Evolutionary conservation across 192 early-diverging fungal species (phyloP), one percentile per base, ranked within the genome.

Genomic region (Podochytrium sp.): DNA sequence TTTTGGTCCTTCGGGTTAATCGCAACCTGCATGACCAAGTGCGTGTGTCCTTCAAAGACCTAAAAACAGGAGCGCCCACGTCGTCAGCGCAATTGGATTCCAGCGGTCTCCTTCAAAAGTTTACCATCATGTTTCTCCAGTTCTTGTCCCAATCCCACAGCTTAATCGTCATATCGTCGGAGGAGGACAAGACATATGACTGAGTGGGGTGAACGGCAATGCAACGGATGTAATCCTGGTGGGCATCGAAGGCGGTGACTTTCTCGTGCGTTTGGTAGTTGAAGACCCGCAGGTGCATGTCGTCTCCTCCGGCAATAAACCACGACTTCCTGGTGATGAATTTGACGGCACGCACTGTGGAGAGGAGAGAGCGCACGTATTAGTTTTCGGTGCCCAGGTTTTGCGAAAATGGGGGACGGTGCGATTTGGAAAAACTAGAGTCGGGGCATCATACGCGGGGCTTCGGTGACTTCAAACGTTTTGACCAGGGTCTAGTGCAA

Each of bases 211-310:
- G 98, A 34, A 99, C 94, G 25, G 96, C 96, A 59, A 99, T 89
- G 77, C 90, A 90, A 57, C 98, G 91, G 82, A 99, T 95, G 75
- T 98, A 99, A 79, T 99, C 98, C 70, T 87, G 85, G 77, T 99
- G 98, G 23, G 95, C 98, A 66, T 98, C 96, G 79, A 98, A 98
- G 40, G 91, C 90, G 23, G 91, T 89, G 20, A 99, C 92, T 73
- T 98, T 97, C 80, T 99, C 98, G 80, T 95, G 94, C 38, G 98
- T 99, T 81, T 98, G 98, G 89, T 99, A 99, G 91, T 99, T 99
- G 91, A 93, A 99, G 50, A 99, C 95, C 16, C 92, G 89, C 76
- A 98, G 80, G 72, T 96, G 95, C 90, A 95, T 94, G 82, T 99
- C 98, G 78, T 99, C 98, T 7, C 95, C 93, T 40, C 98, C 98